Evolutionary conservation across 2,329 filamentous ascomycete genomes (phyloP), one percentile per base, ranked within the genome.

Genomic region (Fusarium proliferatum): DNA sequence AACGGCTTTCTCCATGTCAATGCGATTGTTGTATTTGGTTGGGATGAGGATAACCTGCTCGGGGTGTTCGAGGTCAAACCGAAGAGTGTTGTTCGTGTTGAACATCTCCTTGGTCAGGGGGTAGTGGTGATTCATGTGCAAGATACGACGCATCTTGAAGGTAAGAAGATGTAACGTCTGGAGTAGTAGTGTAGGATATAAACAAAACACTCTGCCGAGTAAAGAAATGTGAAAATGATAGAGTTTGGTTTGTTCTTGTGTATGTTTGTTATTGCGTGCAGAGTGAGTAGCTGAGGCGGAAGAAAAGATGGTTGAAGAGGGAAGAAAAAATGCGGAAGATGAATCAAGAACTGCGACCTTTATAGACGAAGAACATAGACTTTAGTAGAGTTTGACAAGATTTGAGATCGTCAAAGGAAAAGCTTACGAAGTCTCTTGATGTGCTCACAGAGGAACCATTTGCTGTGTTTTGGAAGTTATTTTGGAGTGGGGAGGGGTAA

Each of bases 401-500:
- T 38, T n/a, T 28, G 15, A 55, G 6, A 39, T 11, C 16, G 5
- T 36, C 4, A n/a, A 58, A 21, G 51, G 49, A 15, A 33, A 28
- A 42, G 56, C 61, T 55, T 62, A 71, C 67, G 46, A 61, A 71
- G 61, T 70, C 30, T 45, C 30, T 36, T 33, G 53, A 56, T n/a
- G 53, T 23, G 45, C 48, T 28, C 17, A 30, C 34, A n/a, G 10
- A 43, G n/a, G 12, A 21, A 9, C 57, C 42, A 28, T 36, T 41
- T 19, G 34, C 26, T n/a, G 52, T 38, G 41, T 45, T 33, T 26
- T 21, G n/a, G 21, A 38, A 23, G 33, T 36, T 21, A 53, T 23
- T 21, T 39, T 30, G 41, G 21, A 49, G 38, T 28, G 48, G 56
- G 58, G 45, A 28, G 23, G 42, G 33, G 28, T 45, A 42, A 39